Conservation (phyloP, 305 asterid species). For the Nicotiana rustica region DNA sequence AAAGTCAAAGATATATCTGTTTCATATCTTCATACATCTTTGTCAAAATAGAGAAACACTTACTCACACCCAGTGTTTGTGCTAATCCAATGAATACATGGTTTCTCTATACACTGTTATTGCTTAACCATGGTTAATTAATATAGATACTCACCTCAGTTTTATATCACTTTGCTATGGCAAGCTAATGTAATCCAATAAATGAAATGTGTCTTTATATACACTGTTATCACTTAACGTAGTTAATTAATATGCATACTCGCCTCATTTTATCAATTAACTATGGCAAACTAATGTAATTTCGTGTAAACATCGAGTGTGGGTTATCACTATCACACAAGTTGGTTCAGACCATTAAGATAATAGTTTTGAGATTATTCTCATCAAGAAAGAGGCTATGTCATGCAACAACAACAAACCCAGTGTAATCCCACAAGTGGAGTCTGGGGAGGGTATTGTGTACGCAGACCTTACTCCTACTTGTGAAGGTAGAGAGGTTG, state of each 20-base stretch:
- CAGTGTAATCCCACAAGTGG: too few species aligned
- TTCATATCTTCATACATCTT: not conserved
- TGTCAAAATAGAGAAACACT: not conserved
- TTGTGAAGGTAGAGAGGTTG: too few species aligned
- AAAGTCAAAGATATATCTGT: constrained; percentile 34
- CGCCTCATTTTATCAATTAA: too few species aligned
- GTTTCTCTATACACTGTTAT: not conserved
- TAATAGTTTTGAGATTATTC: not conserved
- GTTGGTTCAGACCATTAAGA: constrained; percentile 26
- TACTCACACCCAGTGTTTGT: not conserved
- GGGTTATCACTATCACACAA: not conserved
- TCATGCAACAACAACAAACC: too few species aligned
- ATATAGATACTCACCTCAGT: not conserved
- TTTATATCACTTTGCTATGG: not conserved
- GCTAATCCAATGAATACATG: not conserved
- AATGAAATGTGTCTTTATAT: too few species aligned
- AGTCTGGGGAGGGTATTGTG: too few species aligned
- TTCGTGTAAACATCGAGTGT: too few species aligned
- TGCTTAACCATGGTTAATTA: not conserved
- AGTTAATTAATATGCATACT: too few species aligned
- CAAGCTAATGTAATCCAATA: not conserved
- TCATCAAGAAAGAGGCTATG: constrained; percentile 11
- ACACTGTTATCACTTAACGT: too few species aligned
- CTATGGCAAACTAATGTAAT: too few species aligned
- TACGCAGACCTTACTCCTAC: too few species aligned